phyloP scores from a whole-genome alignment of 192 early-diverging fungal genomes.

The Haplosporangium gracile region DNA sequence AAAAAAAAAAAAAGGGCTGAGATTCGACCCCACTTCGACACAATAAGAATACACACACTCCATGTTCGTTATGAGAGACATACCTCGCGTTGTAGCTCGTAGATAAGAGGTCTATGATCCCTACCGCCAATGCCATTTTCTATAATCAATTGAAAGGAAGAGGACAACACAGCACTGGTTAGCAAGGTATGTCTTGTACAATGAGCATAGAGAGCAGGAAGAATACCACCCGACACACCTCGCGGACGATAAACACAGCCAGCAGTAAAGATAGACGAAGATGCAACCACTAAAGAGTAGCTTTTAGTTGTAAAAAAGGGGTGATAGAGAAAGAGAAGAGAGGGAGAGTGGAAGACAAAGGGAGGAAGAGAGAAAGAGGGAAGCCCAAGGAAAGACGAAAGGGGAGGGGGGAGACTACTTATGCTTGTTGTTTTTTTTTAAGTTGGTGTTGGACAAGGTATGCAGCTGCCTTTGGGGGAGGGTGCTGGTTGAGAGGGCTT shows the following conservation, averaged over 20 bases:
- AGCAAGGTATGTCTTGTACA: neutral
- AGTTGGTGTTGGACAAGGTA: neutral
- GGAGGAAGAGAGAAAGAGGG: neutral
- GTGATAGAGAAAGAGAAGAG: neutral
- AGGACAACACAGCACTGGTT: neutral
- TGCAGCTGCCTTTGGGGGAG: neutral
- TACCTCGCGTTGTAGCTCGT: slow-evolving; percentile 54
- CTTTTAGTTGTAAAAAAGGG: neutral
- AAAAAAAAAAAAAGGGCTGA: neutral
- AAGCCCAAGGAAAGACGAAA: neutral
- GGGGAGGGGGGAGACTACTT: neutral
- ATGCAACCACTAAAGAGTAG: neutral
- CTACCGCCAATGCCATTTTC: neutral
- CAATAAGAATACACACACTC: neutral
- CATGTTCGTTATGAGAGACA: neutral
- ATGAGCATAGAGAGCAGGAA: neutral
- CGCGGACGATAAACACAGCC: neutral
- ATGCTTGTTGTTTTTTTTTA: neutral
- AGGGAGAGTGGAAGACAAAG: neutral
- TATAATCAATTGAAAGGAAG: neutral
- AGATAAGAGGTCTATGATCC: slow-evolving; percentile 30
- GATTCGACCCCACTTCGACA: neutral
- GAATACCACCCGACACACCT: neutral
- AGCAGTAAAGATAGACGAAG: neutral
- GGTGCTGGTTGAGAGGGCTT: neutral